These are phyloP conservation scores for Aspergillus flavus DNA, from an alignment of 2,329 filamentous ascomycete species.

Conservation along the genomic window DNA sequence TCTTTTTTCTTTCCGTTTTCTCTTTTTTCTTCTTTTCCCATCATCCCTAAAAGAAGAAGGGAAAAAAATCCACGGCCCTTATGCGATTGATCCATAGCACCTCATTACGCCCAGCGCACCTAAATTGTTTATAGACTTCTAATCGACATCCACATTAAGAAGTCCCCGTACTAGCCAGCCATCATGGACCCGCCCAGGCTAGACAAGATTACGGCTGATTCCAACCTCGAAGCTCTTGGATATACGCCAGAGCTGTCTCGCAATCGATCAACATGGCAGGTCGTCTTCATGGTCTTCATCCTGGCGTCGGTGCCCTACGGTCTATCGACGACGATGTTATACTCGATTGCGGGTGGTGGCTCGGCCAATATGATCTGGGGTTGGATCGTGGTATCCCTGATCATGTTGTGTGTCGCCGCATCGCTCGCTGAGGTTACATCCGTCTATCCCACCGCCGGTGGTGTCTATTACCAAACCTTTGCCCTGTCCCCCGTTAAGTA, in stretches of 20 bases:
- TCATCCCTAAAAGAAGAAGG: no score
- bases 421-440: conserved; percentile 70
- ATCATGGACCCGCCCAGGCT: background rate
- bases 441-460: conserved; percentile 67
- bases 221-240: conserved; percentile 21
- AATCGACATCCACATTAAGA: background rate
- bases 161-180: background rate
- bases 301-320: conserved; percentile 75
- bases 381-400: conserved; percentile 65
- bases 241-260: conserved; percentile 25
- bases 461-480: conserved; percentile 70
- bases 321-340: conserved; percentile 69
- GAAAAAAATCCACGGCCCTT: background rate
- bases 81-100: background rate
- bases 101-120: no score
- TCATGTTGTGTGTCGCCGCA: conserved; percentile 64
- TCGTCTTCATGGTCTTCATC: conserved; percentile 56
- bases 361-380: conserved; percentile 71
- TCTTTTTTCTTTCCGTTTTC: background rate
- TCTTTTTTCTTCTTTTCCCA: no score
- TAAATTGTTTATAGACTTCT: background rate
- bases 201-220: conserved; percentile 17
- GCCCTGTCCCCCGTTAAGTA: conserved; percentile 66
- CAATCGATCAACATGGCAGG: conserved; percentile 26
- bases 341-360: conserved; percentile 70